These are phyloP conservation scores for Candida mesenterica DNA, from an alignment of 1,139 yeast genomes.

Conservation along the genomic window DNA sequence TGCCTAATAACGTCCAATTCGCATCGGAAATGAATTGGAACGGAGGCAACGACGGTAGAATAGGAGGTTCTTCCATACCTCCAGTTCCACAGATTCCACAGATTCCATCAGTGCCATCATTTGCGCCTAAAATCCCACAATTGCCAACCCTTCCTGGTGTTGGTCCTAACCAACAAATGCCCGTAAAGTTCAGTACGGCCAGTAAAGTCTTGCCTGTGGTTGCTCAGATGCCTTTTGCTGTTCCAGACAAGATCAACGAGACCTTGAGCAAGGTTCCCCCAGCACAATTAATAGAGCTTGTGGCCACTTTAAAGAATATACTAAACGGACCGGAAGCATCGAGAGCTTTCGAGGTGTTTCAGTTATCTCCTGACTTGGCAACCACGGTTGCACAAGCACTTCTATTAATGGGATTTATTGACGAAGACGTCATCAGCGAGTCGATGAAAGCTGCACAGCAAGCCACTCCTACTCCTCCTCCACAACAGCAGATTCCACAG, in stretches of 20 bases:
- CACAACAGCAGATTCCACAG: conserved; percentile 9
- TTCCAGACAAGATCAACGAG: conserved; percentile 51
- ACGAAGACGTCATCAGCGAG: conserved; percentile 57
- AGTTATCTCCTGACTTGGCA: conserved; percentile 58
- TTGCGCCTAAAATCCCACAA: conserved; percentile 6
- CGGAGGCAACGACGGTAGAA: conserved; percentile 6
- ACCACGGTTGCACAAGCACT: conserved; percentile 70
- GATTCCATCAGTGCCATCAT: conserved; percentile 6
- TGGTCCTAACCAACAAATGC: conserved; percentile 21
- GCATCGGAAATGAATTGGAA: conserved; percentile 56
- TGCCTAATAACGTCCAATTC: conserved; percentile 55
- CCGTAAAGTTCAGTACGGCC: conserved; percentile 48
- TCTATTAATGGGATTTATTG: conserved; percentile 73
- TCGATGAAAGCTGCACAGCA: conserved; percentile 35
- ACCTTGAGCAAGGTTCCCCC: conserved; percentile 67
- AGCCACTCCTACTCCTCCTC: conserved; percentile 16
- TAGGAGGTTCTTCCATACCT: background rate
- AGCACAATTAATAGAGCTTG: conserved; percentile 61
- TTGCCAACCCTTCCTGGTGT: conserved; percentile 1
- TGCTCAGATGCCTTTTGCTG: conserved; percentile 40
- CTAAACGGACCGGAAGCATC: conserved; percentile 49
- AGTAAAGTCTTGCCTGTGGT: conserved; percentile 52
- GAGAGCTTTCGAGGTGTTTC: conserved; percentile 51
- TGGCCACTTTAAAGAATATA: conserved; percentile 60
- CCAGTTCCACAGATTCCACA: background rate